Base-by-base conservation (phyloP, 1,284 basidiomycete species). In the Pseudozyma flocculosa region DNA sequence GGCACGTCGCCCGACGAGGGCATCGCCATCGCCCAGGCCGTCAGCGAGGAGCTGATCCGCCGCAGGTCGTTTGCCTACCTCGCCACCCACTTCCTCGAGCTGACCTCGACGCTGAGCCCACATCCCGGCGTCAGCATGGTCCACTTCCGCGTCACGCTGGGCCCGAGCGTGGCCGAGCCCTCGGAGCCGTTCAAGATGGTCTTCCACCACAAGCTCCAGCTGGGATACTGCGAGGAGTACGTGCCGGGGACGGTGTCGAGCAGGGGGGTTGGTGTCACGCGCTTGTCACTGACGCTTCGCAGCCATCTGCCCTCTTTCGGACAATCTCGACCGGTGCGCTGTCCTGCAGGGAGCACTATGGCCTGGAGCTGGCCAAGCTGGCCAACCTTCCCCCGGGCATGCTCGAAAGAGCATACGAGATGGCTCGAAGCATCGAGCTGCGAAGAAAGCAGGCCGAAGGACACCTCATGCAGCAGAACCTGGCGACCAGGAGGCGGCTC, bases 1-100 rank as follows among this genome's bases (percentile, higher is more conserved):
- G 92, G 91, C 3, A 95, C 93, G 0, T 87, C 90, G 3, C 86
- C 91, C 0, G 80, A 82, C 40, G 92, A 95, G 74, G 92, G 94
- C 0, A 80, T 91, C 14, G 94, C 91, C 1, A 87, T 97, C 43
- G 87, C 90, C 0, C 89, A 94, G 78, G 92, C 94, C 0, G 89
- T 97, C 52, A 89, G 90, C 0, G 93, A 97, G 76, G 85, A 85
- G 39, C 82, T 97, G 50, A 87, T 95, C 29, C 80, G 58, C 13
- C 29, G 48, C 10, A 45, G 39, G 13, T 82, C 86, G 11, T 89
- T 88, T 62, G 87, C 88, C 2, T 88, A 95, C 79, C 97, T 96
- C 72, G 87, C 90, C 7, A 96, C 93, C 83, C 93, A 73, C 63
- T 83, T 78, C 53, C 61, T 55, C 38, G 59, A 68, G 37, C 57